Evolutionary conservation across 768 basidiomycete genomes (phyloP), one percentile per base, ranked within the genome.

Genomic region (Mycena chlorophos): DNA sequence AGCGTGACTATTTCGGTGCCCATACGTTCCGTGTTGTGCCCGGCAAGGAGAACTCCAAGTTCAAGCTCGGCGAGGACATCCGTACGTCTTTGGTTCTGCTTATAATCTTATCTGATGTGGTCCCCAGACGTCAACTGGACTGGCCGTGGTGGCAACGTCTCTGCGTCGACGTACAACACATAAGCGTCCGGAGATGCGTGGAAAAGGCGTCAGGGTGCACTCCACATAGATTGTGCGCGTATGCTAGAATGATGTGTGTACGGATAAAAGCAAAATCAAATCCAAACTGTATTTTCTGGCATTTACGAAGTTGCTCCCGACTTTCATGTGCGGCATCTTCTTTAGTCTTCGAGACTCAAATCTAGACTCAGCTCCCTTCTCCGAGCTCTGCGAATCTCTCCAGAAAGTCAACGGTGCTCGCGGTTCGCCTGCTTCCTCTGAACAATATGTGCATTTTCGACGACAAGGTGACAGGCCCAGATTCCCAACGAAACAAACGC

Each of bases 1-100:
- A 89, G 87, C 93, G 96, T 71, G 96, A 99, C 70, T 99, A 95
- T 84, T 99, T 99, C 72, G 96, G 97, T 74, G 92, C 95, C 40
- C 96, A 98, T 80, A 98, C 96, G 52, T 98, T 97, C 92, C 83
- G 86, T 51, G 94, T 98, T 55, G 78, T 93, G 31, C 88, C 94
- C 52, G 94, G 95, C 51, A 89, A 90, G 76, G 94, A 94, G 75
- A 96, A 91, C 73, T 80, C 79, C 48, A 86, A 76, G 68, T 86
- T 96, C 75, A 84, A 85, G 75, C 66, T 82, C 55, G 88, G 84
- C 69, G 76, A 91, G 74, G 91, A 96, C 70, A 94, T 98, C 71
- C 91, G 91, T 93, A 71, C 66, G 91, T 84, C 61, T 4, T n/a
- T 27, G 38, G 23, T 49, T 26, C 12, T 43, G 25, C 14, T 25